phyloP scores from a whole-genome alignment of 345 rosid genomes.

The Tarenaya hassleriana region DNA sequence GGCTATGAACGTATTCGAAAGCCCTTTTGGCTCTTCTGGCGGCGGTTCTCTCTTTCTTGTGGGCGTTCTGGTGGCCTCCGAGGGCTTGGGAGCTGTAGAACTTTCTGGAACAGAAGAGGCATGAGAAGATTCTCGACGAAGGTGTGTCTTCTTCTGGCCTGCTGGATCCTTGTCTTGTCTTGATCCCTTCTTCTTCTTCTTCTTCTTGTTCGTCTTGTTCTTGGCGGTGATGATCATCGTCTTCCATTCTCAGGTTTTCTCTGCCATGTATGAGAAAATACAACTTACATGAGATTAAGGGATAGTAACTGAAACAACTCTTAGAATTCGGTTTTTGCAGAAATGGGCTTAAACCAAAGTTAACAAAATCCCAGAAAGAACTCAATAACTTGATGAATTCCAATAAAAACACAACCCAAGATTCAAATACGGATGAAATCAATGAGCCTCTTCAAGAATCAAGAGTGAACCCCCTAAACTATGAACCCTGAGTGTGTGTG shows the following conservation, averaged over 20 bases:
- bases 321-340: no score
- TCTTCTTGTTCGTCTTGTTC: slow-evolving; percentile 30
- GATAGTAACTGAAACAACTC: not conserved
- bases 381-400: no score
- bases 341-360: no score
- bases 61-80: slow-evolving; percentile 96
- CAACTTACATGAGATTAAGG: not conserved
- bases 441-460: no score
- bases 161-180: slow-evolving; percentile 23
- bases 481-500: no score
- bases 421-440: no score
- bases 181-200: slow-evolving; percentile 24
- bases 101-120: slow-evolving; percentile 73
- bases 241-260: slow-evolving; percentile 18
- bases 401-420: no score
- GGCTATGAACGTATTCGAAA: slow-evolving; percentile 34
- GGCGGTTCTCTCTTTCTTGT: slow-evolving; percentile 78
- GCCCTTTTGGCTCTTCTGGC: slow-evolving; percentile 66
- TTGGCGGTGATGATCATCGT: slow-evolving; percentile 13
- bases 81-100: slow-evolving; percentile 89
- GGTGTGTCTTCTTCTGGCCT: slow-evolving; percentile 21
- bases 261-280: not conserved
- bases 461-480: no score
- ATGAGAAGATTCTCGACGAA: slow-evolving; percentile 53
- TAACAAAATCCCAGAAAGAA: no score